Evolutionary conservation across 2,329 filamentous ascomycete species (phyloP).

Genomic region (Westerdykella aurantiaca): DNA sequence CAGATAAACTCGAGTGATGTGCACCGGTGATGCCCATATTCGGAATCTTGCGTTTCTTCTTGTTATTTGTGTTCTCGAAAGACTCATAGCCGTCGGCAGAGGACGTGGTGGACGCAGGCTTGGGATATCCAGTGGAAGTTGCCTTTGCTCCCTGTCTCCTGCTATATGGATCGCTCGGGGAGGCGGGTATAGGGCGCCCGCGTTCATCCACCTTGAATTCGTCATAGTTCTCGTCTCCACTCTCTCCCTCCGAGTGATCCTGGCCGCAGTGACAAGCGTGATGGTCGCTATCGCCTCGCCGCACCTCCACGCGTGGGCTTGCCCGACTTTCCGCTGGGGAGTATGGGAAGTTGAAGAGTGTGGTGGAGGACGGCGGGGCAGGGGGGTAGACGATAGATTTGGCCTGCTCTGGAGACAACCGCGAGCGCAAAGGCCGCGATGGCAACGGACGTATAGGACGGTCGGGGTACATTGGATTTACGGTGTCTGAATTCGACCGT

Average conservation of each 20-base stretch:
- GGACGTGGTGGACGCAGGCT: slow-evolving; percentile 56
- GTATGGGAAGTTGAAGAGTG: slow-evolving; percentile 69
- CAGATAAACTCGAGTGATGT: slow-evolving; percentile 53
- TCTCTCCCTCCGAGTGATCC: slow-evolving; percentile 49
- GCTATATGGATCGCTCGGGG: slow-evolving; percentile 37
- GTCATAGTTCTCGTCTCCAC: slow-evolving; percentile 53
- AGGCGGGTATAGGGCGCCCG: slow-evolving; percentile 37
- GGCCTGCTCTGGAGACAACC: slow-evolving; percentile 77
- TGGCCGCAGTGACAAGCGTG: slow-evolving; percentile 43
- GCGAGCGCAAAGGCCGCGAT: slow-evolving; percentile 79
- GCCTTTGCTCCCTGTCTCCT: slow-evolving; percentile 27
- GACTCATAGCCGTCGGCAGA: slow-evolving; percentile 88
- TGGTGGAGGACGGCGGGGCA: slow-evolving; percentile 62
- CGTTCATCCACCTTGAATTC: slow-evolving; percentile 34
- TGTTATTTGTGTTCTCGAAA: slow-evolving; percentile 98
- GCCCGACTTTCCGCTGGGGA: slow-evolving; percentile 28
- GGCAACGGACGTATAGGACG: slow-evolving; percentile 90
- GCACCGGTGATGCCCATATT: slow-evolving; percentile 67
- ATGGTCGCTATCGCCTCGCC: slow-evolving; percentile 50
- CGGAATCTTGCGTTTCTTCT: slow-evolving; percentile 98
- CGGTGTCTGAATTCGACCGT: slow-evolving; percentile 57
- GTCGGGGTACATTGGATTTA: slow-evolving; percentile 77
- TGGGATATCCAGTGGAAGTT: slow-evolving; percentile 19
- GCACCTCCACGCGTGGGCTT: slow-evolving; percentile 31
- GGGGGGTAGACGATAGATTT: slow-evolving; percentile 78